A percentile compares a stretch with the other conserved stretches of the same genome.
These are phyloP conservation scores for Elsinoe necatrix DNA, from an alignment of 2,329 filamentous ascomycete species.

Conservation along the genomic window DNA sequence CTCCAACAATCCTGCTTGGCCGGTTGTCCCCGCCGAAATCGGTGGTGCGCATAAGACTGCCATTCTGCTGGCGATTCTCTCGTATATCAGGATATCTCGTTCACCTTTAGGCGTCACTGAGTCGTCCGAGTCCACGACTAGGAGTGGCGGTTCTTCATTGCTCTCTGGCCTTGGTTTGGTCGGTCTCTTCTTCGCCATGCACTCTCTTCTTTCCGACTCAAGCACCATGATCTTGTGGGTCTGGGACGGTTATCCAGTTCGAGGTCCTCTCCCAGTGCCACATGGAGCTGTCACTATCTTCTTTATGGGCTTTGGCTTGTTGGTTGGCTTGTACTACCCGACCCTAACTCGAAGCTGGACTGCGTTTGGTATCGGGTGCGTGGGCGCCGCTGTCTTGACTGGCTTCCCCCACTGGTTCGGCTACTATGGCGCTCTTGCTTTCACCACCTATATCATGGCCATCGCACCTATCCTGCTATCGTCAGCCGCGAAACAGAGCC, in stretches of 20 bases:
- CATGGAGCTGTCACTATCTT: slow-evolving; percentile 81
- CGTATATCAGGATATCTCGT: slow-evolving; percentile 39
- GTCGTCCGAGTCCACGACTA: slow-evolving; percentile 3
- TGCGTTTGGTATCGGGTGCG: slow-evolving; percentile 65
- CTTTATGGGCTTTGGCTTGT: slow-evolving; percentile 74
- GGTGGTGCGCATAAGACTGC: slow-evolving; percentile 89
- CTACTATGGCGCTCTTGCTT: slow-evolving; percentile 70
- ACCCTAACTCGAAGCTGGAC: slow-evolving; percentile 67
- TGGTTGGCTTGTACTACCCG: slow-evolving; percentile 67
- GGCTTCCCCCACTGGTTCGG: slow-evolving; percentile 75
- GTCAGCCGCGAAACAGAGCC: slow-evolving; percentile 67
- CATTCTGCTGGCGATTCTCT: slow-evolving; percentile 63
- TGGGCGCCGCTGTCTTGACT: slow-evolving; percentile 72
- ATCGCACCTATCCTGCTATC: slow-evolving; percentile 65
- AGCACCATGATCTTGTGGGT: slow-evolving; percentile 99
- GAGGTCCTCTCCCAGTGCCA: slow-evolving; percentile 78
- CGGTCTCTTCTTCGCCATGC: slow-evolving; percentile 78
- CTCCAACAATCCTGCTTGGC: slow-evolving; percentile 97
- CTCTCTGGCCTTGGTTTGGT: slow-evolving; percentile 71
- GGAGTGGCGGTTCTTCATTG: slow-evolving; percentile 50
- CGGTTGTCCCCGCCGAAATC: slow-evolving; percentile 79
- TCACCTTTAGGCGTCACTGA: slow-evolving; percentile 14
- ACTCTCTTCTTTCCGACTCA: slow-evolving; percentile 88
- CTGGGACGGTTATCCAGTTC: slow-evolving; percentile 91
- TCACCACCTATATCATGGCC: slow-evolving; percentile 75